phyloP scores from a whole-genome alignment of 805 yeast species.

The Isabelozyma pseudorhagii region DNA sequence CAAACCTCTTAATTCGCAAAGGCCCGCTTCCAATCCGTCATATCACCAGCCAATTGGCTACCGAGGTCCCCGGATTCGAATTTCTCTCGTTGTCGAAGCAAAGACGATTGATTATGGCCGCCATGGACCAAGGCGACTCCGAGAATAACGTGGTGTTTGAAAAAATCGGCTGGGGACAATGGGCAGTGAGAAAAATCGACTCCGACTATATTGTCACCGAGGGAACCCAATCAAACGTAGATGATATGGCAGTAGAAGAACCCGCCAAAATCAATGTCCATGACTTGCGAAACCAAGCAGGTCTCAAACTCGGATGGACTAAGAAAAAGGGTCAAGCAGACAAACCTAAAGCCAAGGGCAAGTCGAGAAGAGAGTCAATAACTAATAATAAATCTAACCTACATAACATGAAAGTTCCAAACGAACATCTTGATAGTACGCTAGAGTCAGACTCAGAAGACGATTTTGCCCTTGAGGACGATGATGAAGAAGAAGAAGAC shows the following conservation, averaged over 20 bases:
- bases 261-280: constrained; percentile 18
- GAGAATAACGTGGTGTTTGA: constrained; percentile 70
- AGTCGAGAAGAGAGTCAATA: constrained; percentile 48
- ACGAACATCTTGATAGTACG: constrained; percentile 20
- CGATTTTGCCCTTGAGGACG: constrained; percentile 15
- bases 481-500: constrained; percentile 22
- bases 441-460: constrained; percentile 30
- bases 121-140: constrained; percentile 70
- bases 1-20: constrained; percentile 61
- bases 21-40: constrained; percentile 92
- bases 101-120: constrained; percentile 84
- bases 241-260: not conserved
- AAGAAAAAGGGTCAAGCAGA: constrained; percentile 22
- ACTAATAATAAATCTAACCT: constrained; percentile 43
- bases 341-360: not conserved
- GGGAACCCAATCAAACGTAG: constrained; percentile 26
- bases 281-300: constrained; percentile 32
- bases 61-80: constrained; percentile 77
- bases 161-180: constrained; percentile 97
- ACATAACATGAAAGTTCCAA: constrained; percentile 47
- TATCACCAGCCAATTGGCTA: constrained; percentile 73
- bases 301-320: constrained; percentile 36
- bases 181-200: constrained; percentile 71
- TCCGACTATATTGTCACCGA: constrained; percentile 47
- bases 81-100: constrained; percentile 81